phyloP scores from a whole-genome alignment of 495 filamentous ascomycete species.

The Xylaria nigripes region DNA sequence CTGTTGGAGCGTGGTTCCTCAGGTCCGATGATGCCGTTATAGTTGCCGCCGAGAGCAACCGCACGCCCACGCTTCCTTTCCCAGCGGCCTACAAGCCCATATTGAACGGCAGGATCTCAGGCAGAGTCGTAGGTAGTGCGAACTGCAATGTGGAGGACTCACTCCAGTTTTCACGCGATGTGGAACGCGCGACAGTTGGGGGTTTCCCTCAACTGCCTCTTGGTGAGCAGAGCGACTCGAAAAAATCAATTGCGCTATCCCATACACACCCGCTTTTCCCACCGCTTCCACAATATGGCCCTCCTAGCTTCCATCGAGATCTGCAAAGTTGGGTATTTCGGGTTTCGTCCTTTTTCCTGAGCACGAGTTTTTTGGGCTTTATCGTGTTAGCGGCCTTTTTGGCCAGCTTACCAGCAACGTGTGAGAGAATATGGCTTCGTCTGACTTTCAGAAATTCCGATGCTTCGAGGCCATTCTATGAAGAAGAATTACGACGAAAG shows the following conservation, averaged over 20 bases:
- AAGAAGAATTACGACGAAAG: constrained; percentile 52
- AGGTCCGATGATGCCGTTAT: constrained; percentile 66
- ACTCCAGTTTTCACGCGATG: not conserved
- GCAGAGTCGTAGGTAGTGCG: constrained; percentile 9
- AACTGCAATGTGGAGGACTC: not conserved
- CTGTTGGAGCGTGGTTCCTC: constrained; percentile 58
- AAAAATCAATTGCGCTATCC: constrained; percentile 42
- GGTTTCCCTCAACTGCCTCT: constrained; percentile 4
- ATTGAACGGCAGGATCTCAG: constrained; percentile 31
- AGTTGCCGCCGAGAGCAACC: constrained; percentile 52
- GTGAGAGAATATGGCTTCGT: constrained; percentile 40
- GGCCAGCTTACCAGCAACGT: constrained; percentile 47
- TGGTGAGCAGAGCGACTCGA: constrained; percentile 22
- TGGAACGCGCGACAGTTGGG: constrained; percentile 1
- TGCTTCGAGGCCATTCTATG: constrained; percentile 54
- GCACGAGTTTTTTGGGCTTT: constrained; percentile 62
- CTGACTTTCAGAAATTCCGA: constrained; percentile 51
- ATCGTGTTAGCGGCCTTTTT: constrained; percentile 68
- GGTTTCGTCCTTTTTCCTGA: constrained; percentile 60
- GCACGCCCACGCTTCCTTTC: constrained; percentile 57
- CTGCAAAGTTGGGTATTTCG: constrained; percentile 59
- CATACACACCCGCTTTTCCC: constrained; percentile 81
- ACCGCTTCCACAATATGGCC: constrained; percentile 73
- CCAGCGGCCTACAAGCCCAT: constrained; percentile 55
- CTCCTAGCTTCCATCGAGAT: constrained; percentile 54